Evolutionary conservation across 352 stramenopile species (phyloP), one percentile per base, ranked within the genome.

Genomic region (Sclerospora graminicola): DNA sequence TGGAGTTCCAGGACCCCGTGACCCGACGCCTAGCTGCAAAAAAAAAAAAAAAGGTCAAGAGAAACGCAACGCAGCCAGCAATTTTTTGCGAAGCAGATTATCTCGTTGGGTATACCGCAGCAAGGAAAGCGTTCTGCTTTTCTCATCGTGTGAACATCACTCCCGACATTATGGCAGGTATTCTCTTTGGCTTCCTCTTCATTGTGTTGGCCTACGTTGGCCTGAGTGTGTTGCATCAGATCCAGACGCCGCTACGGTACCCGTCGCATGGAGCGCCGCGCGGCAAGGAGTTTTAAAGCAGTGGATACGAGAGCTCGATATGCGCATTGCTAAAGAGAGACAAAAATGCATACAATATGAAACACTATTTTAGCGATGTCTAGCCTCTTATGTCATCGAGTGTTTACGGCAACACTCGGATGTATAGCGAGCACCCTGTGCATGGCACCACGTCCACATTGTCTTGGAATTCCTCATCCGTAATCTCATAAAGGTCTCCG

Each of bases 111-210:
- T 63, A 65, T 33, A 70, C 48, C 26, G 54, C 68, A 34, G 57
- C 45, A 1, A 69, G 68, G 53, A 84, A 71, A 40, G 68, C 74
- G 26, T 91, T 86, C 61, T 91, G 79, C 70, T 91, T 89, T 43
- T 85, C 79, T 45, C 79, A 89, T 56, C 89, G 72, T 43, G 79
- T 91, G 48, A 68, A 66, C 63, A 86, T 87, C 67, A 91, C 79
- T 23, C 79, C 79, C 8, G 61, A 85, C 45, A 65, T 91, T 23
- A 57, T 91, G 21, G 67, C 76, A 16, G 76, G 59, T n/a, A 51
- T 91, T 33, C 44, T 91, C 36, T 79, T 91, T 27, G 73, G 74
- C 10, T 60, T 89, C 34, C 79, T 91, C 47, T 89, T 91, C 54
- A 29, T 91, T 38, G 84, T 86, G 54, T 45, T 88, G 54, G 58